phyloP scores from a whole-genome alignment of 2,329 filamentous ascomycete species.

The Xylaria sp. region DNA sequence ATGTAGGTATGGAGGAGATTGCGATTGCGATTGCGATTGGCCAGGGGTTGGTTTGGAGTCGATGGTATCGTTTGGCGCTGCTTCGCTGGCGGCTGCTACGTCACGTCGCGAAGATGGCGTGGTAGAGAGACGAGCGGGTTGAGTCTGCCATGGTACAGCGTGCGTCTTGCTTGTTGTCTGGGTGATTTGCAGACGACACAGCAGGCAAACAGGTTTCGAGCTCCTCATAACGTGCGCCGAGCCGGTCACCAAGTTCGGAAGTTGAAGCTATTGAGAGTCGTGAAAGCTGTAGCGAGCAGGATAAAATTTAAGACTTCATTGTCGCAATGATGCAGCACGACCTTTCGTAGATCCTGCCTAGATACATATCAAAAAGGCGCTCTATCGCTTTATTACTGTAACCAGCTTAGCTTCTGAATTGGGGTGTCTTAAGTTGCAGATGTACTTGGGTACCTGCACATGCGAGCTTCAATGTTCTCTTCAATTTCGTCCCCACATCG shows the following conservation, averaged over 20 bases:
- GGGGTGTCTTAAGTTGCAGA: neutral
- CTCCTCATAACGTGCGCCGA: conserved; percentile 46
- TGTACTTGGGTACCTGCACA: neutral
- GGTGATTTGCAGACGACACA: conserved; percentile 49
- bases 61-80: neutral
- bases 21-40: conserved; percentile 5
- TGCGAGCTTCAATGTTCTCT: neutral
- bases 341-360: neutral
- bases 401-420: neutral
- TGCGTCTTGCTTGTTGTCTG: conserved; percentile 36
- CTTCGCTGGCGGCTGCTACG: neutral
- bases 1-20: conserved; percentile 13
- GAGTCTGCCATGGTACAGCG: conserved; percentile 40
- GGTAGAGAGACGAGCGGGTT: conserved; percentile 40
- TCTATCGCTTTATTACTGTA: conserved; percentile 7
- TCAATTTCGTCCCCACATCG: neutral
- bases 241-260: conserved; percentile 16
- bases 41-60: neutral
- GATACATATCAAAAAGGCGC: neutral
- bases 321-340: neutral
- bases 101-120: conserved; percentile 33
- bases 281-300: neutral
- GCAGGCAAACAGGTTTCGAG: conserved; percentile 45
- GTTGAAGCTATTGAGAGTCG: conserved; percentile 2
- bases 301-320: neutral